Percentiles rank a stretch among this genome's conserved stretches.
Conservation (phyloP, 2,329 filamentous ascomycete species). For the Alternaria sp. region DNA sequence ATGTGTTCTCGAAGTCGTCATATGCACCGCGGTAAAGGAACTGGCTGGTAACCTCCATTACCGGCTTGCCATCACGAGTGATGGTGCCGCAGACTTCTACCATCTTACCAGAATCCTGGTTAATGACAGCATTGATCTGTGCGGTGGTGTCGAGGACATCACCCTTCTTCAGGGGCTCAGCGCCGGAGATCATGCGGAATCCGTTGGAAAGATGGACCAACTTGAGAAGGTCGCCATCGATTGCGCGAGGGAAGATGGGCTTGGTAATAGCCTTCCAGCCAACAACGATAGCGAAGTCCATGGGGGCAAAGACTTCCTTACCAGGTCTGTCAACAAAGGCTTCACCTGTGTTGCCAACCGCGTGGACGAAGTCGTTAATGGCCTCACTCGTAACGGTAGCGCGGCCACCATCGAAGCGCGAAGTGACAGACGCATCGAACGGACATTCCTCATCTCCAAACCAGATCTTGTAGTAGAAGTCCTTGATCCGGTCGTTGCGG, state of each 20-base stretch:
- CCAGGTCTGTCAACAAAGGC: constrained; percentile 96
- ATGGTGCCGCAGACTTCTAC: constrained; percentile 99
- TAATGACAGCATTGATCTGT: constrained; percentile 96
- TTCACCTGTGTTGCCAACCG: constrained; percentile 96
- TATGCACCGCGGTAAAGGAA: constrained; percentile 96
- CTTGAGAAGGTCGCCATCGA: constrained; percentile 95
- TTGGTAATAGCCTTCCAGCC: constrained; percentile 99
- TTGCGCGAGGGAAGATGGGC: constrained; percentile 96
- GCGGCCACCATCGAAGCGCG: constrained; percentile 88
- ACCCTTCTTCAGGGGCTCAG: constrained; percentile 93
- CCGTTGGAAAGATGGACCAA: constrained; percentile 96
- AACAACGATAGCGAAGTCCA: constrained; percentile 99
- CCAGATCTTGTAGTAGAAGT: constrained; percentile 99
- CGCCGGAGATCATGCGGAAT: constrained; percentile 98
- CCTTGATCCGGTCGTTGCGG: constrained; percentile 97
- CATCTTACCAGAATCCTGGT: constrained; percentile 99
- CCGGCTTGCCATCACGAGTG: constrained; percentile 78
- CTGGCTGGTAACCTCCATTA: constrained; percentile 99
- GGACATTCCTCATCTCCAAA: constrained; percentile 87
- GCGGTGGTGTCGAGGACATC: constrained; percentile 92
- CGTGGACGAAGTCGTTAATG: constrained; percentile 99
- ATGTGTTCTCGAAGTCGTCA: constrained; percentile 95
- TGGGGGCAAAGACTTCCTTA: constrained; percentile 92
- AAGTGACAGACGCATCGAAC: constrained; percentile 84
- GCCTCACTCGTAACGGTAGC: constrained; percentile 88